Evolutionary conservation across 1,139 yeast species (phyloP).

Genomic region (Debaryomyces singareniensis): DNA sequence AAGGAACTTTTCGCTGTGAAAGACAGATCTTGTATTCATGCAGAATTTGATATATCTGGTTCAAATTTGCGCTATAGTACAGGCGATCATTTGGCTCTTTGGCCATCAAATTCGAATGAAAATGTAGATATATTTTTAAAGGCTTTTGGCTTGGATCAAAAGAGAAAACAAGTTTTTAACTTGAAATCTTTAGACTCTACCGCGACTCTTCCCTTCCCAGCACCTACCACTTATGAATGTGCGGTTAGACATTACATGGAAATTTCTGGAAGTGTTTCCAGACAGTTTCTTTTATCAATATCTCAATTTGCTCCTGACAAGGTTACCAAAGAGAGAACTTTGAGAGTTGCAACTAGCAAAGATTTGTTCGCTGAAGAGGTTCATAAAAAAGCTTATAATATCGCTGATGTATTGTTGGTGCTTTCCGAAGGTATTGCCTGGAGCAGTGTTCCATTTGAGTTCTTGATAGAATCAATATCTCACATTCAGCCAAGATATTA

Average conservation of each 20-base stretch:
- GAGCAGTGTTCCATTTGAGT: constrained; percentile 76
- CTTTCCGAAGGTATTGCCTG: constrained; percentile 64
- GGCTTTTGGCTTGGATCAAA: constrained; percentile 55
- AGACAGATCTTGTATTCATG: constrained; percentile 79
- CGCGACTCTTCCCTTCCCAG: constrained; percentile 68
- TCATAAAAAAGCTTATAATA: constrained; percentile 54
- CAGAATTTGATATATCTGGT: constrained; percentile 75
- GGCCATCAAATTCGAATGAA: constrained; percentile 87
- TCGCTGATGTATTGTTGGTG: constrained; percentile 66
- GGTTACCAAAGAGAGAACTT: constrained; percentile 46
- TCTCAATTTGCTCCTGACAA: constrained; percentile 77
- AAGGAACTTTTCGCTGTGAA: constrained; percentile 65
- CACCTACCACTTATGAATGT: constrained; percentile 87
- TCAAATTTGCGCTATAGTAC: constrained; percentile 81
- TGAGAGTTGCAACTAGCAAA: constrained; percentile 62
- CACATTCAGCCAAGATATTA: constrained; percentile 92
- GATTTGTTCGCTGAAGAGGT: constrained; percentile 59
- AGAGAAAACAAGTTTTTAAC: constrained; percentile 51
- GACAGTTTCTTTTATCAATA: constrained; percentile 75
- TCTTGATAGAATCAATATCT: constrained; percentile 73
- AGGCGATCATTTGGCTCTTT: constrained; percentile 92
- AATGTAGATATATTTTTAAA: constrained; percentile 59
- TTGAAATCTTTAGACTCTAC: constrained; percentile 74
- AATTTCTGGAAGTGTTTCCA: constrained; percentile 88
- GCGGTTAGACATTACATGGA: constrained; percentile 84